These are phyloP conservation scores for Penicillium janthinellum DNA, from an alignment of 2,329 filamentous ascomycete genomes.

Conservation along the genomic window DNA sequence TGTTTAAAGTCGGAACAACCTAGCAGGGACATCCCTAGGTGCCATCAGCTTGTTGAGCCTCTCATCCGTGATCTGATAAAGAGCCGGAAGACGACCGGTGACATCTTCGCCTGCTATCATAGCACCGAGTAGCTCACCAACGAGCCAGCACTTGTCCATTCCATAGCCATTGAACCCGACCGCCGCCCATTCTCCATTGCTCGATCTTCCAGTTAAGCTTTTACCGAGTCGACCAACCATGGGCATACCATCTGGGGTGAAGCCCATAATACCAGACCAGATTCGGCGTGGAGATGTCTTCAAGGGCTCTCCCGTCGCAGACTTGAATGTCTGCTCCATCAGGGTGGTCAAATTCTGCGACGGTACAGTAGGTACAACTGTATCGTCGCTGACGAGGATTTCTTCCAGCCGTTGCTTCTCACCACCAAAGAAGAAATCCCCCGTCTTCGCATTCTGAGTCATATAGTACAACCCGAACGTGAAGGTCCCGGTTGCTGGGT, in stretches of 20 bases:
- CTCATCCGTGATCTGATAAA: slow-evolving; percentile 5
- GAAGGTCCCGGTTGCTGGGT: background rate
- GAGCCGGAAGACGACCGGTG: background rate
- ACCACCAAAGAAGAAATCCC: slow-evolving; percentile 6
- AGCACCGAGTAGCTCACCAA: slow-evolving; percentile 1
- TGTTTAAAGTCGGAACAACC: background rate
- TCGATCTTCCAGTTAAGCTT: background rate
- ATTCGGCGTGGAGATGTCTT: background rate
- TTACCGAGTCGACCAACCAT: background rate
- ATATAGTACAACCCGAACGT: slow-evolving; percentile 5
- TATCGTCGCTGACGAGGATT: slow-evolving; percentile 6
- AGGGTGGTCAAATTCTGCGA: background rate
- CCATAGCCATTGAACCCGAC: slow-evolving; percentile 7
- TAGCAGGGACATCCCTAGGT: slow-evolving; percentile 2
- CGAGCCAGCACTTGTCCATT: slow-evolving; percentile 7
- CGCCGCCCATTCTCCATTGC: slow-evolving; percentile 3
- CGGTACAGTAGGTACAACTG: background rate
- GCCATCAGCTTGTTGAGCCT: background rate
- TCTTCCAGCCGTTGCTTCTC: slow-evolving; percentile 6
- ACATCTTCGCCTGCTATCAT: slow-evolving; percentile 5
- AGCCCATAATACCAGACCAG: slow-evolving; percentile 10
- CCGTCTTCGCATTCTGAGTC: slow-evolving; percentile 6
- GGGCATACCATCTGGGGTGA: slow-evolving; percentile 4
- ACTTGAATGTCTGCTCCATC: slow-evolving; percentile 3
- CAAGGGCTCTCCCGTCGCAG: background rate